Evolutionary conservation across 768 basidiomycete species (phyloP).

Genomic region (Rhodotorula taiwanensis): DNA sequence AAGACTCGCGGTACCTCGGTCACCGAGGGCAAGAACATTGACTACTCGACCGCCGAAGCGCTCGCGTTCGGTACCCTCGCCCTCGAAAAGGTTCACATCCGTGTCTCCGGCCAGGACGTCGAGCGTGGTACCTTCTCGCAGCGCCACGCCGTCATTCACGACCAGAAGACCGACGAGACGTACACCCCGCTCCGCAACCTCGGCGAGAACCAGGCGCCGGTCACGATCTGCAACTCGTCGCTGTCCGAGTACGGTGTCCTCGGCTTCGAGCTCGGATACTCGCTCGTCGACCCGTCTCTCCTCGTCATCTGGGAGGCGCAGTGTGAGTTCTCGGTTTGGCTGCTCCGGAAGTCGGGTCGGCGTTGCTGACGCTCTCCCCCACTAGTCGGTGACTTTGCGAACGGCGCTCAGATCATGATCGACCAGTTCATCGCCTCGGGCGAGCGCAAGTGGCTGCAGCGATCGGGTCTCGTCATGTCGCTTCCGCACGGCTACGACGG

Average conservation of each 20-base stretch:
- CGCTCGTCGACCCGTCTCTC: constrained; percentile 85
- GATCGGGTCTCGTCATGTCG: constrained; percentile 74
- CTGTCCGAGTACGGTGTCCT: constrained; percentile 90
- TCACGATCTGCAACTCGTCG: constrained; percentile 93
- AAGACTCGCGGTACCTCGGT: constrained; percentile 78
- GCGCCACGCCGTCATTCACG: constrained; percentile 92
- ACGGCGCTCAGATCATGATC: constrained; percentile 95
- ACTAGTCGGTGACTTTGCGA: constrained; percentile 83
- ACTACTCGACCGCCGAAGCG: constrained; percentile 98
- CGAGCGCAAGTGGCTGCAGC: constrained; percentile 95
- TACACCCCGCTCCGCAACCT: constrained; percentile 86
- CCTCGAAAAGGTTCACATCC: constrained; percentile 86
- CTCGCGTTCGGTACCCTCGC: constrained; percentile 91
- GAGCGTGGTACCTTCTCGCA: constrained; percentile 99
- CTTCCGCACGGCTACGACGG: constrained; percentile 84
- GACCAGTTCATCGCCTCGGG: constrained; percentile 98
- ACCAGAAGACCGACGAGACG: constrained; percentile 84
- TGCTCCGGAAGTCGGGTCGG: not conserved
- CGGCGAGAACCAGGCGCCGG: constrained; percentile 76
- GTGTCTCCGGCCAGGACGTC: constrained; percentile 94
- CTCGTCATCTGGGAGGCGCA: constrained; percentile 98
- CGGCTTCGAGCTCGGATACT: constrained; percentile 97
- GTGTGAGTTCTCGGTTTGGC: constrained; percentile 44
- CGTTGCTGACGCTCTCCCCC: not conserved
- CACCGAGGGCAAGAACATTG: constrained; percentile 83